Base-by-base conservation (phyloP, 2,329 filamentous ascomycete species). In the Alternaria infectoria region DNA sequence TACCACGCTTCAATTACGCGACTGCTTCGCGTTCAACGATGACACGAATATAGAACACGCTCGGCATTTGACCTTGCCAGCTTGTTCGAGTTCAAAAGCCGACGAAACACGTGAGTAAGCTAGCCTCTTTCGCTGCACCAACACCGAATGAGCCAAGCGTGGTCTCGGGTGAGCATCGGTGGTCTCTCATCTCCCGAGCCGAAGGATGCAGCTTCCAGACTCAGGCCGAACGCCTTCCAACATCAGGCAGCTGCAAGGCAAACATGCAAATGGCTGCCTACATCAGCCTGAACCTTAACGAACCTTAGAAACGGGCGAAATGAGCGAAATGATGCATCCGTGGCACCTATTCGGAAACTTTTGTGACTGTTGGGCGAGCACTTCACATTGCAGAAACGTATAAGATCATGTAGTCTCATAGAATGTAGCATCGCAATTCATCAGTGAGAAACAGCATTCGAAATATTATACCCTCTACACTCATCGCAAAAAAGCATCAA, bases 51-150 rank as follows among this genome's bases (percentile, higher is more conserved):
- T 17, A 10, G 36, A 40, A n/a, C 5, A 12, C 30, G 5, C 4
- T 60, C 64, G 64, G 64, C 61, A 23, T 66, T 44, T 66, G 64
- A 60, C 8, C 19, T 52, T 28, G 12, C 11, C 3, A 26, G 36
- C 36, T 17, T 6, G 4, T 40, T 17, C 36, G 19, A 40, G 40
- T 58, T 62, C 67, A 69, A 61, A 66, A 23, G 54, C 67, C 67
- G 67, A 66, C 44, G 25, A 6, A 19, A 6, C 59, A 69, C 64
- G 65, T 67, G 59, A 57, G n/a, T n/a, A 9, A 6, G 12, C 57
- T 56, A 51, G 28, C 17, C 28, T 11, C 17, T n/a, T 46, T 26
- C 19, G 6, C 26, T 5, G 2, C 15, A n/a, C 17, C 30, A 45
- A 21, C 5, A 19, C 46, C 4, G 4, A 58, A 47, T 11, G 13